phyloP scores from a whole-genome alignment of 345 rosid species.

The Raphanus raphanistrum region DNA sequence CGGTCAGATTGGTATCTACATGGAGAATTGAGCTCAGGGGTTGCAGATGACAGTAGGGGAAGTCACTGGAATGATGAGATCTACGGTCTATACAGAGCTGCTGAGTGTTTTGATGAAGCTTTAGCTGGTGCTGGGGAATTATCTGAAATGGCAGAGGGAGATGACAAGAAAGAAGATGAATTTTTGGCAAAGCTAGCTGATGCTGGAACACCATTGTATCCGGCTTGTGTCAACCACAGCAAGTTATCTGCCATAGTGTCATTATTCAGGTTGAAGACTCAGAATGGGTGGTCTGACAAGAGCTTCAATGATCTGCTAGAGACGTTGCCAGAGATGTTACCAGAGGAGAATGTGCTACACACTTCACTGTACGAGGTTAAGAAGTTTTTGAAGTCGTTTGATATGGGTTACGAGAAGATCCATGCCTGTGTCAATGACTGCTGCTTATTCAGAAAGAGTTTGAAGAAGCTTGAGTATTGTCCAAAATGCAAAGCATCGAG shows the following conservation, averaged over 20 bases:
- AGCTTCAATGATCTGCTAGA: neutral
- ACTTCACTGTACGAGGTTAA: no score
- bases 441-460: no score
- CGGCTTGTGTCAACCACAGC: neutral
- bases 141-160: neutral
- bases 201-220: neutral
- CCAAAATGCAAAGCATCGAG: no score
- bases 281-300: neutral
- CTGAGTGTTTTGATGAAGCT: neutral
- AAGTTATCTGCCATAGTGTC: neutral
- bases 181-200: neutral
- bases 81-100: neutral
- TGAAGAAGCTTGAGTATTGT: no score
- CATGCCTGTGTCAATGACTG: no score
- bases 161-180: neutral
- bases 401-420: no score
- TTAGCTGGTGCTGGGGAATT: neutral
- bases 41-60: neutral
- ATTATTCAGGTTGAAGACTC: neutral
- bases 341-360: no score
- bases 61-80: neutral
- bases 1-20: neutral
- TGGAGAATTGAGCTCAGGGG: neutral
- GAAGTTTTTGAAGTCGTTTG: no score
- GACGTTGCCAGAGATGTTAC: no score